Conservation (phyloP, 441 rosid genomes). For the Corymbia citriodora region DNA sequence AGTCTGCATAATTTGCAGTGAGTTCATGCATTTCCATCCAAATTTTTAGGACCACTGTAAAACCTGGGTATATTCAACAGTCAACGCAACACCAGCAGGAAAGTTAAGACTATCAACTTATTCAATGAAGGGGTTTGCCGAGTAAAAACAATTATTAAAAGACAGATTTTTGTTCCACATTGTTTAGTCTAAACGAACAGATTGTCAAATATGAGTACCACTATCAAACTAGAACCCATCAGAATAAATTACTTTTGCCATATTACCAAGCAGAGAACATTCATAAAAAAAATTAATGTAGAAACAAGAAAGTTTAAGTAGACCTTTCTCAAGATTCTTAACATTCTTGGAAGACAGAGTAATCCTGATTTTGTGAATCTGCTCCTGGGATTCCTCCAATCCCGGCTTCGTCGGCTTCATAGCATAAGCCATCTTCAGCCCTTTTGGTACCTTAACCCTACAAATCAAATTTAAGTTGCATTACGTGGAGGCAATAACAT, state of each 20-base stretch:
- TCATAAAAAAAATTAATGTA: not conserved
- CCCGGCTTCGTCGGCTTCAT: conserved; percentile 48
- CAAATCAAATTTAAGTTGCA: not conserved
- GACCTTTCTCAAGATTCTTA: conserved; percentile 45
- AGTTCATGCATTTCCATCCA: not conserved
- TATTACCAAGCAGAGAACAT: not conserved
- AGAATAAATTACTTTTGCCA: not conserved
- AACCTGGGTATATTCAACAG: not conserved
- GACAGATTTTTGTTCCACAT: not conserved
- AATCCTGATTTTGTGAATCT: conserved; percentile 37
- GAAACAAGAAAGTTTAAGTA: not conserved
- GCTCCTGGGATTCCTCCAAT: conserved; percentile 38
- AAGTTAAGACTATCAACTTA: not conserved
- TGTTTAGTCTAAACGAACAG: not conserved
- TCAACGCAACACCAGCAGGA: not conserved
- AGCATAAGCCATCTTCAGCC: conserved; percentile 10
- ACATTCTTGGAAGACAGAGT: conserved; percentile 48
- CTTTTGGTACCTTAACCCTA: not conserved
- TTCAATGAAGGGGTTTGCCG: not conserved
- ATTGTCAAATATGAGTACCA: not conserved
- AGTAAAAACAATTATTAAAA: not conserved
- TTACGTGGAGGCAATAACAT: not conserved
- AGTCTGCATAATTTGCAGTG: not conserved
- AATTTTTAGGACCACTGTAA: not conserved
- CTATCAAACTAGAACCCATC: not conserved